Conservation (phyloP, 345 rosid species). For the Aquilaria malaccensis region DNA sequence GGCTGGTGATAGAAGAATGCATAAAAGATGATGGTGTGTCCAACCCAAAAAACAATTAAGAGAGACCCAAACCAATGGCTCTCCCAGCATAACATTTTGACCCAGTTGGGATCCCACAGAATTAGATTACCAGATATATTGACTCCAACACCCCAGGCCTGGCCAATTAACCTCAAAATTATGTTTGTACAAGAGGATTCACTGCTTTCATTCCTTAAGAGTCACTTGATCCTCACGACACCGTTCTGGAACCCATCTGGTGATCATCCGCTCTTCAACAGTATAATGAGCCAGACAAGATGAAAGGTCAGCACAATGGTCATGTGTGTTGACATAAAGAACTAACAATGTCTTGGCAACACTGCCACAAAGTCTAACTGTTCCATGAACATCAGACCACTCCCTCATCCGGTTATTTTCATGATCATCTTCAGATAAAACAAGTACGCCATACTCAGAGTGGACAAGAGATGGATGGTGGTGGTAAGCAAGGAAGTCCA, state of each 20-base stretch:
- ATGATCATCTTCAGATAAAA: constrained; percentile 33
- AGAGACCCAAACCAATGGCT: no score
- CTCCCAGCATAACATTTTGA: no score
- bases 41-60: no score
- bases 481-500: constrained; percentile 68
- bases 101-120: no score
- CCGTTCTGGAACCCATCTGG: constrained; percentile 66
- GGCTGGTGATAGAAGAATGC: no score
- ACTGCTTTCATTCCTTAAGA: constrained; percentile 13
- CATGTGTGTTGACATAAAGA: constrained; percentile 34
- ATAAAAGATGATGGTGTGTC: no score
- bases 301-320: constrained; percentile 22
- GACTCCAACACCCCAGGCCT: no score
- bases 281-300: constrained; percentile 34
- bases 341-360: constrained; percentile 67
- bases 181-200: no score
- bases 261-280: constrained; percentile 48
- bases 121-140: no score
- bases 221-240: constrained; percentile 45
- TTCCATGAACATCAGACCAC: constrained; percentile 70
- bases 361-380: constrained; percentile 65
- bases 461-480: constrained; percentile 87
- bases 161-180: background rate
- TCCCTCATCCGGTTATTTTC: constrained; percentile 38
- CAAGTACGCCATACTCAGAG: constrained; percentile 69